phyloP scores from a whole-genome alignment of 176 grass and related monocot genomes.

The Neostapfia colusana region DNA sequence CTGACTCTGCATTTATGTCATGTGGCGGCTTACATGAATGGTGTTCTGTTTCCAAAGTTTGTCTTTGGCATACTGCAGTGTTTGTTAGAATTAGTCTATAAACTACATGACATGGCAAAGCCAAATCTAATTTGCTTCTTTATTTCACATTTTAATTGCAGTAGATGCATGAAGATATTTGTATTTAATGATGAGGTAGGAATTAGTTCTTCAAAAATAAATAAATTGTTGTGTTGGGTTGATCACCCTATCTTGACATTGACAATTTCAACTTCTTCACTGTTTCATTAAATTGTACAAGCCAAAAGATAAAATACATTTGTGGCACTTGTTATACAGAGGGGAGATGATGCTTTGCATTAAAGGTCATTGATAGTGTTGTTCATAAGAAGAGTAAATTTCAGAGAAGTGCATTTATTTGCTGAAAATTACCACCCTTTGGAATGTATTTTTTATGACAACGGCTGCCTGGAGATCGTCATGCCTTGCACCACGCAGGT shows the following conservation, averaged over 20 bases:
- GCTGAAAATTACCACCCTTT: no score
- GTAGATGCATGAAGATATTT: constrained; percentile 5
- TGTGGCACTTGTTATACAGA: no score
- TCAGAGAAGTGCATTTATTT: no score
- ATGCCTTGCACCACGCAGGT: constrained; percentile 75
- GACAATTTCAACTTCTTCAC: no score
- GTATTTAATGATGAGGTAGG: constrained; percentile 18
- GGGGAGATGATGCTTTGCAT: no score
- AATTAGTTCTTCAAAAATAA: constrained; percentile 3
- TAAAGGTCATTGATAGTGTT: no score
- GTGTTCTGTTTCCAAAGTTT: constrained; percentile 6
- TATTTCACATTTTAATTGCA: constrained; percentile 23
- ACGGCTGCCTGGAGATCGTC: constrained; percentile 59
- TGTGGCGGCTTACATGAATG: constrained; percentile 18
- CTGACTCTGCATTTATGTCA: constrained; percentile 1
- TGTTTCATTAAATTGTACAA: no score
- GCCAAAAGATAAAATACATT: no score
- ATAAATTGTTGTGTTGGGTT: not conserved
- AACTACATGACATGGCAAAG: constrained; percentile 11
- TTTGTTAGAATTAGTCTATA: constrained; percentile 20
- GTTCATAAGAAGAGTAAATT: no score
- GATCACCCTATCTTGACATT: not conserved
- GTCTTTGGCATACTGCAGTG: not conserved
- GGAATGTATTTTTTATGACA: no score
- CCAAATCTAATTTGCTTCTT: constrained; percentile 12